Evolutionary conservation across 306 rosid species (phyloP).

Genomic region (Medicago lupulina): DNA sequence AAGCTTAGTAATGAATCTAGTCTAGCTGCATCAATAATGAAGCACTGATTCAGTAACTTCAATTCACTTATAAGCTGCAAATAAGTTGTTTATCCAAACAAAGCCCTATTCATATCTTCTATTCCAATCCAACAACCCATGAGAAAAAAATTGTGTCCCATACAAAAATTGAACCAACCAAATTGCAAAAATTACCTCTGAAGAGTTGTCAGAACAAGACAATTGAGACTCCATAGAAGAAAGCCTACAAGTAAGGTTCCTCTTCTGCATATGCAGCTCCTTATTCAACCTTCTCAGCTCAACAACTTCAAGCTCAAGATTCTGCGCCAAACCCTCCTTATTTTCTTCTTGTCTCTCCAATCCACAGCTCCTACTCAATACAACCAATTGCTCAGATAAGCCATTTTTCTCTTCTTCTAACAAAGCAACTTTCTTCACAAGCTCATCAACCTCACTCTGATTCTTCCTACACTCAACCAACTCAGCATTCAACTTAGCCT

Average conservation of each 20-base stretch:
- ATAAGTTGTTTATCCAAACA: background rate
- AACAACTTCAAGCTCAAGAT: slow-evolving; percentile 82
- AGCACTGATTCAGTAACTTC: slow-evolving; percentile 13
- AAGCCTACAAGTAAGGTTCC: slow-evolving; percentile 78
- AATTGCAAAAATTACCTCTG: slow-evolving; percentile 60
- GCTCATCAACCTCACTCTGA: slow-evolving; percentile 60
- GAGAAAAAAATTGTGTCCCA: background rate
- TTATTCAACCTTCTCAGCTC: slow-evolving; percentile 87
- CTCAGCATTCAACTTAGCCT: slow-evolving; percentile 80
- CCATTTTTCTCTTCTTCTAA: slow-evolving; percentile 70
- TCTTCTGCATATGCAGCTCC: slow-evolving; percentile 93
- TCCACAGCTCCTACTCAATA: slow-evolving; percentile 39
- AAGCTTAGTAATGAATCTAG: background rate
- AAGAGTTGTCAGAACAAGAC: slow-evolving; percentile 61
- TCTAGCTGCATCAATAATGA: background rate
- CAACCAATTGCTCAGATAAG: slow-evolving; percentile 61
- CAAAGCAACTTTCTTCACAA: slow-evolving; percentile 53
- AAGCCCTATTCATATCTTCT: background rate
- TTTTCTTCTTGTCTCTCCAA: slow-evolving; percentile 52
- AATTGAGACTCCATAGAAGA: slow-evolving; percentile 70
- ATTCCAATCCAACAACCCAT: background rate
- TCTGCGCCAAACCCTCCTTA: slow-evolving; percentile 39
- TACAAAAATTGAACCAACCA: background rate
- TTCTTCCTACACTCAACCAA: slow-evolving; percentile 61
- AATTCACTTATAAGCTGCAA: background rate